These are phyloP conservation scores for Lophium mytilinum DNA, from an alignment of 495 filamentous ascomycete genomes.

Conservation along the genomic window DNA sequence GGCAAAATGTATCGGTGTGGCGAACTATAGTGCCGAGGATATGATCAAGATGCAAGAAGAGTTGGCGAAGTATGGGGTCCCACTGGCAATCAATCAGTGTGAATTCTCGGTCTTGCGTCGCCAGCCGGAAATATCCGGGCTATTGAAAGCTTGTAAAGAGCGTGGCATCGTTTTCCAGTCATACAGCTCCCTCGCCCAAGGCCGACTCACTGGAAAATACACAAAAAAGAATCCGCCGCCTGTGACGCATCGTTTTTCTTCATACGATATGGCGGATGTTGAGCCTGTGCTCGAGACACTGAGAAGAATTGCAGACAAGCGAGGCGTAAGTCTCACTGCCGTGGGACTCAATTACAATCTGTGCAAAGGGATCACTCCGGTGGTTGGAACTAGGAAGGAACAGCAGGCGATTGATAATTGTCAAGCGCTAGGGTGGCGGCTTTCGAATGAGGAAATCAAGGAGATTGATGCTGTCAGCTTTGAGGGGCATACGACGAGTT, in stretches of 20 bases:
- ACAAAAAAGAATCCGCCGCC: constrained; percentile 7
- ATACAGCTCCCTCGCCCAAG: constrained; percentile 22
- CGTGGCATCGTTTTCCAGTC: constrained; percentile 23
- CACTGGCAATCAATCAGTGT: constrained; percentile 22
- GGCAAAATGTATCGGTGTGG: constrained; percentile 35
- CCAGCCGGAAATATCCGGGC: constrained; percentile 11
- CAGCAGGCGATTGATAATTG: constrained; percentile 17
- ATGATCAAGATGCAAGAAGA: constrained; percentile 33
- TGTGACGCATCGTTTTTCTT: constrained; percentile 14
- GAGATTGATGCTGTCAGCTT: constrained; percentile 20
- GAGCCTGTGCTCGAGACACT: constrained; percentile 34
- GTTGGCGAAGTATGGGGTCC: constrained; percentile 20
- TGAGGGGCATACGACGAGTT: constrained; percentile 1
- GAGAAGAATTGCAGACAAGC: constrained; percentile 27
- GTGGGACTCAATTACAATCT: constrained; percentile 41
- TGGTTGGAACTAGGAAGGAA: constrained; percentile 20
- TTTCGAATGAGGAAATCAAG: constrained; percentile 16
- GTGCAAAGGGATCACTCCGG: constrained; percentile 20
- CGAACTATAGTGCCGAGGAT: constrained; percentile 38
- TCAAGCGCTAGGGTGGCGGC: constrained; percentile 23
- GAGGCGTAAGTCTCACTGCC: constrained; percentile 26
- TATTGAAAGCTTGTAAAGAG: constrained; percentile 16
- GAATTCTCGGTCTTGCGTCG: constrained; percentile 20
- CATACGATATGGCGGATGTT: constrained; percentile 31
- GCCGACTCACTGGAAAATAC: constrained; percentile 23